These are phyloP conservation scores for Chalciporus piperatus DNA, from an alignment of 768 basidiomycete genomes.

Conservation along the genomic window DNA sequence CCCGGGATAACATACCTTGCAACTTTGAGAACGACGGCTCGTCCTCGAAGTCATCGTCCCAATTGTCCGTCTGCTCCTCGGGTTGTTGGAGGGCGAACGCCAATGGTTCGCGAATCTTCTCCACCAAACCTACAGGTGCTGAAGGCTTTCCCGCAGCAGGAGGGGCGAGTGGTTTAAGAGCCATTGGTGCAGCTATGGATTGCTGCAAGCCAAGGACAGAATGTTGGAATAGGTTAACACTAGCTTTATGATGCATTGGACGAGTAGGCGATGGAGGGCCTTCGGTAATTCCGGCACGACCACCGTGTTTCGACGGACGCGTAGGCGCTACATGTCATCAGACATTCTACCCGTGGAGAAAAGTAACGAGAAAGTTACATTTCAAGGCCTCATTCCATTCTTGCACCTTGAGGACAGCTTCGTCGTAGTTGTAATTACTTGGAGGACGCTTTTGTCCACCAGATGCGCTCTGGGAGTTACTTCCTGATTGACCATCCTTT, in stretches of 20 bases:
- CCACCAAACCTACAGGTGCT: slow-evolving; percentile 31
- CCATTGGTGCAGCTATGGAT: slow-evolving; percentile 32
- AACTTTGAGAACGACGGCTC: slow-evolving; percentile 86
- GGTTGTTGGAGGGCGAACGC: slow-evolving; percentile 67
- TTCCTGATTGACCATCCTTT: slow-evolving; percentile 30
- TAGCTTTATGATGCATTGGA: slow-evolving; percentile 26
- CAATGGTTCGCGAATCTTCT: slow-evolving; percentile 50
- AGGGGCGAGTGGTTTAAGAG: slow-evolving; percentile 20
- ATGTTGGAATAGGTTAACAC: slow-evolving; percentile 27
- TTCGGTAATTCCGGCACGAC: slow-evolving; percentile 35
- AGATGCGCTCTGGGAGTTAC: slow-evolving; percentile 36
- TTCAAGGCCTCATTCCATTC: slow-evolving; percentile 99
- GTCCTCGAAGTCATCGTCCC: slow-evolving; percentile 98
- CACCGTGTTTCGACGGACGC: slow-evolving; percentile 66
- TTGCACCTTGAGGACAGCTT: slow-evolving; percentile 92
- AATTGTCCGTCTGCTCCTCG: slow-evolving; percentile 90
- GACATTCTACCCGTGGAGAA: slow-evolving; percentile 2
- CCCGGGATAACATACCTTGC: slow-evolving; percentile 41
- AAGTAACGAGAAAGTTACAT: slow-evolving; percentile 47
- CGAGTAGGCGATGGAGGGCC: slow-evolving; percentile 44
- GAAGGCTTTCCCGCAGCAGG: slow-evolving; percentile 18
- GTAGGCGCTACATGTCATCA: slow-evolving; percentile 55
- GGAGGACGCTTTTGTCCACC: slow-evolving; percentile 43
- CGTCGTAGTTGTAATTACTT: slow-evolving; percentile 88
- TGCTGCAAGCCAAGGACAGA: slow-evolving; percentile 35